Evolutionary conservation across 352 stramenopile genomes (phyloP).

Genomic region (Pythium biforme): DNA sequence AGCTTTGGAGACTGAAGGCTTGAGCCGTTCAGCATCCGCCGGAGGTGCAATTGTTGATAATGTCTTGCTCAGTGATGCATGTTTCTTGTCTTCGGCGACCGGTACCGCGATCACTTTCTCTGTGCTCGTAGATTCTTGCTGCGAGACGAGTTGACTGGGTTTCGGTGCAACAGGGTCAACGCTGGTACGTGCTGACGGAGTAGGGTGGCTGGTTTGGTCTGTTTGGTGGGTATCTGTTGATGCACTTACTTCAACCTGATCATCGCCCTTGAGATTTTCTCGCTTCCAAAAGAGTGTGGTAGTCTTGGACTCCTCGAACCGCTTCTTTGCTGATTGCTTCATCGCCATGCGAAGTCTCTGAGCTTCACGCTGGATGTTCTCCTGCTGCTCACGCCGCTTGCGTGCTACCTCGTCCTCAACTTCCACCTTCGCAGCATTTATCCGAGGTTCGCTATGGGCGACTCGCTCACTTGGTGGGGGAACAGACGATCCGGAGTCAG

Average conservation of each 20-base stretch:
- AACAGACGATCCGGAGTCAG: slow-evolving; percentile 13
- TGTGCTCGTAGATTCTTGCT: background rate
- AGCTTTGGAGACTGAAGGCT: background rate
- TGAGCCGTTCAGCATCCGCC: background rate
- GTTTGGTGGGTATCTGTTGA: background rate
- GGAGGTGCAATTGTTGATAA: background rate
- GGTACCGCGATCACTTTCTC: background rate
- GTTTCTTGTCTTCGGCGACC: background rate
- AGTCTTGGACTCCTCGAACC: slow-evolving; percentile 74
- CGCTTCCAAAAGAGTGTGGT: slow-evolving; percentile 64
- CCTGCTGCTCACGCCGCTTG: slow-evolving; percentile 50
- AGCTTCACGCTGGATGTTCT: slow-evolving; percentile 64
- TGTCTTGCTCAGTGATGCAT: background rate
- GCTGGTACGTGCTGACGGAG: background rate
- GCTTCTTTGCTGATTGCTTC: slow-evolving; percentile 71
- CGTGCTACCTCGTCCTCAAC: slow-evolving; percentile 34
- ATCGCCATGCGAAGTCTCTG: slow-evolving; percentile 60
- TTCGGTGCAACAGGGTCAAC: background rate
- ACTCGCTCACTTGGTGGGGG: slow-evolving; percentile 18
- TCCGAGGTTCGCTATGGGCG: slow-evolving; percentile 27
- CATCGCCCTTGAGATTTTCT: slow-evolving; percentile 37
- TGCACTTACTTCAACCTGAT: background rate
- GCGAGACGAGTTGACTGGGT: background rate
- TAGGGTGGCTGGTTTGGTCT: background rate
- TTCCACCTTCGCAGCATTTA: slow-evolving; percentile 10